These are phyloP conservation scores for Solanum sejunctum DNA, from an alignment of 257 asterid species.

Conservation along the genomic window DNA sequence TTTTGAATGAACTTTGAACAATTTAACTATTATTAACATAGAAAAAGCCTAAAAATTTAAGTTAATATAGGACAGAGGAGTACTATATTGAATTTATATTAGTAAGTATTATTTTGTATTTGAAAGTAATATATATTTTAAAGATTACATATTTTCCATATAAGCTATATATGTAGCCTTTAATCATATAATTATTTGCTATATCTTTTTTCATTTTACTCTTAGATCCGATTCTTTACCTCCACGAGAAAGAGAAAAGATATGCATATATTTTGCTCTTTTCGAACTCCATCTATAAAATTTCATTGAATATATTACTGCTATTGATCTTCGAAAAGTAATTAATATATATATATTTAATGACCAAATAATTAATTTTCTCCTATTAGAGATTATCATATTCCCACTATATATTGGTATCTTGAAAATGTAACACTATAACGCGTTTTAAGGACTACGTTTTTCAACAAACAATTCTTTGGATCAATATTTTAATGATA, in stretches of 20 bases:
- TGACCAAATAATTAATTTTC: constrained; percentile 9
- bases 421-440: constrained; percentile 39
- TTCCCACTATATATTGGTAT: constrained; percentile 6
- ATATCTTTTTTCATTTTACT: neutral
- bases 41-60: too few species aligned
- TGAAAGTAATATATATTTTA: neutral
- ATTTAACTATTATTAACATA: too few species aligned
- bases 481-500: neutral
- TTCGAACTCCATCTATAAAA: neutral
- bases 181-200: neutral
- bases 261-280: neutral
- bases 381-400: constrained; percentile 11
- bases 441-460: constrained; percentile 50
- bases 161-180: too few species aligned
- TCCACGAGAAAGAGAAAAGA: too few species aligned
- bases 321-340: too few species aligned
- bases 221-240: neutral
- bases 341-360: neutral
- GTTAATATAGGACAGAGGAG: too few species aligned
- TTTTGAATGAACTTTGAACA: too few species aligned
- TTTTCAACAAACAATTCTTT: constrained; percentile 33
- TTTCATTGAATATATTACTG: neutral
- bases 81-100: neutral
- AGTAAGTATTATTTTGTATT: neutral
- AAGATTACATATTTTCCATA: neutral